Percentiles rank a stretch among this genome's conserved stretches.
Evolutionary conservation across 306 rosid species (phyloP).

Genomic region (Purshia tridentata): DNA sequence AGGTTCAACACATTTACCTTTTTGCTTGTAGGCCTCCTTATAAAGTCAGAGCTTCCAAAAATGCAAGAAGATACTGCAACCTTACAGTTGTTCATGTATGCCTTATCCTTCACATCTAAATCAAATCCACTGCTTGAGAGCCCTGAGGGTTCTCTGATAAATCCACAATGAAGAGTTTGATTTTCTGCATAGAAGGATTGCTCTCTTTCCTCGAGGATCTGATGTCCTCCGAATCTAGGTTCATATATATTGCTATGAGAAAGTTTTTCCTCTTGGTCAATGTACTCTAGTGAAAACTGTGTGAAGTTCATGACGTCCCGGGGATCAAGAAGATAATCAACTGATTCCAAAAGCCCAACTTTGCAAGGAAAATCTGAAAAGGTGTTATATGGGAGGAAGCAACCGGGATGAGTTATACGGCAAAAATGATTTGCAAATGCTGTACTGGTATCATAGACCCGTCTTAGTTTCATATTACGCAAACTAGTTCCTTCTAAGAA

Average conservation of each 20-base stretch:
- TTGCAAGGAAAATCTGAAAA: constrained; percentile 81
- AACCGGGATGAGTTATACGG: constrained; percentile 27
- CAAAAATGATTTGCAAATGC: background rate
- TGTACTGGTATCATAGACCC: background rate
- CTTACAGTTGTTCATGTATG: constrained; percentile 67
- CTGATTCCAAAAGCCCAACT: constrained; percentile 56
- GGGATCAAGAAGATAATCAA: constrained; percentile 63
- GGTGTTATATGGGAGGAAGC: constrained; percentile 19
- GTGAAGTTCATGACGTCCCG: constrained; percentile 49
- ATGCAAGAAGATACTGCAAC: constrained; percentile 92
- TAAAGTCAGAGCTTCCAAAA: constrained; percentile 91
- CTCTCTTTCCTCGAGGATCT: constrained; percentile 72
- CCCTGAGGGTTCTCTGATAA: constrained; percentile 59
- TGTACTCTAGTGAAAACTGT: constrained; percentile 57
- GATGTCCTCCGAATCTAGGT: constrained; percentile 90
- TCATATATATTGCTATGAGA: constrained; percentile 31
- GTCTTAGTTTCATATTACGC: too few species aligned
- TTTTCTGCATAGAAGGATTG: constrained; percentile 62
- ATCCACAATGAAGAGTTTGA: constrained; percentile 86
- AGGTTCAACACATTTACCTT: constrained; percentile 44
- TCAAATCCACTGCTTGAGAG: constrained; percentile 78
- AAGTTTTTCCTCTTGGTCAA: constrained; percentile 51
- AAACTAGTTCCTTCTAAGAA: too few species aligned
- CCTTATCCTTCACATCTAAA: constrained; percentile 62
- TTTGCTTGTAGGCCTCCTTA: constrained; percentile 84